A percentile compares a stretch with the other conserved stretches of the same genome.
Evolutionary conservation across 495 filamentous ascomycete species (phyloP).

Genomic region (Amphirosellinia nigrospora): DNA sequence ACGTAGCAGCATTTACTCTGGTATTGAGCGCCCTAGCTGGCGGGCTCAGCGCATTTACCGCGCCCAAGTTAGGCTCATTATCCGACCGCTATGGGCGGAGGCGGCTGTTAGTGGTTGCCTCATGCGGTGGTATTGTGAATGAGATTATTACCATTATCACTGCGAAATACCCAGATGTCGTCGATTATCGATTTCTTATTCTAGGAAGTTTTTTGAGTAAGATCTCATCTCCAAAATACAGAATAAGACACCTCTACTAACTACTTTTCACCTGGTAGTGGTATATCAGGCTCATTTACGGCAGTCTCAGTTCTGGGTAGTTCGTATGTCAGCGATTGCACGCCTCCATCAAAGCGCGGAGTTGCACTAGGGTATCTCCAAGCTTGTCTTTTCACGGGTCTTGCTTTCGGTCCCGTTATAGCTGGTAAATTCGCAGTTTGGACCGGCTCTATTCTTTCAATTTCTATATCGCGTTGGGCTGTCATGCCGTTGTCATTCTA

Average conservation of each 20-base stretch:
- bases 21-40: constrained; percentile 74
- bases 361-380: constrained; percentile 92
- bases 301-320: constrained; percentile 78
- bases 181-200: constrained; percentile 76
- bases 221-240: not conserved
- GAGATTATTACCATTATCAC: constrained; percentile 80
- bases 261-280: constrained; percentile 38
- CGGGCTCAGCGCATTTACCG: constrained; percentile 72
- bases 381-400: constrained; percentile 82
- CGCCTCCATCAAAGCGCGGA: constrained; percentile 74
- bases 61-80: constrained; percentile 80
- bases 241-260: not conserved
- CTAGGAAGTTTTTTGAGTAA: constrained; percentile 72
- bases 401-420: constrained; percentile 81
- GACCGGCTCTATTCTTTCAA: constrained; percentile 68
- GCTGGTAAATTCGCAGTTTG: constrained; percentile 76
- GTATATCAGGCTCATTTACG: constrained; percentile 85
- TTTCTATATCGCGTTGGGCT: constrained; percentile 77
- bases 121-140: constrained; percentile 67
- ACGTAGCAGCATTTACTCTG: constrained; percentile 78
- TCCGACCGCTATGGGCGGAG: constrained; percentile 90
- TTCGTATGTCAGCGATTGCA: constrained; percentile 89
- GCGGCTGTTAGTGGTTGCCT: constrained; percentile 68
- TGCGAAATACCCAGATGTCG: constrained; percentile 70
- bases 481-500: constrained; percentile 72